A percentile compares a stretch with the other conserved stretches of the same genome.
phyloP scores from a whole-genome alignment of 2,329 filamentous ascomycete species.

The Pestalotiopsis sp. region DNA sequence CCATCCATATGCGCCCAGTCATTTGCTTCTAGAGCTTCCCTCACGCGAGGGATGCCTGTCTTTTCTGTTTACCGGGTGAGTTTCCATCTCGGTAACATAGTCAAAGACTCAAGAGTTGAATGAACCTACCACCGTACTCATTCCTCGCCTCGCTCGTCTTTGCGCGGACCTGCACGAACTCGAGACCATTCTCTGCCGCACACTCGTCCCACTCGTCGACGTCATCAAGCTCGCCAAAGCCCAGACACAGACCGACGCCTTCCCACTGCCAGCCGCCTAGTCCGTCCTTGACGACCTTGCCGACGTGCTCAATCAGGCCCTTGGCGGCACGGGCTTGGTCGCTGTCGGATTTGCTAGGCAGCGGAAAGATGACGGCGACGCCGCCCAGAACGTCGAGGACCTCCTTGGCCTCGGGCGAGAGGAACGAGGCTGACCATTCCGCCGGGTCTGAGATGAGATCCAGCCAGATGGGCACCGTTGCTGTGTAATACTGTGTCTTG shows the following conservation, averaged over 20 bases:
- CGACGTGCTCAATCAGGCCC: conserved; percentile 54
- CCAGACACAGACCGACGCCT: conserved; percentile 63
- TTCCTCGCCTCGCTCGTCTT: conserved; percentile 47
- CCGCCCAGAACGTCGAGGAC: conserved; percentile 65
- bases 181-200: conserved; percentile 59
- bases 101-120: background rate
- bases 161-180: conserved; percentile 61
- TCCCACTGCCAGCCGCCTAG: conserved; percentile 67
- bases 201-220: conserved; percentile 65
- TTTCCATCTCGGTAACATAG: background rate
- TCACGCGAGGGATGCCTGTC: conserved; percentile 59
- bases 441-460: conserved; percentile 56
- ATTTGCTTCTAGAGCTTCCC: conserved; percentile 66
- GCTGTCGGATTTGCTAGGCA: conserved; percentile 33
- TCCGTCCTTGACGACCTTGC: conserved; percentile 57
- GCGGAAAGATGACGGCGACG: conserved; percentile 56
- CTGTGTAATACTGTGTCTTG: conserved; percentile 63
- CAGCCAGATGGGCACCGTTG: conserved; percentile 67
- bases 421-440: conserved; percentile 62
- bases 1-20: conserved; percentile 56
- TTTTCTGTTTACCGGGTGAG: conserved; percentile 46
- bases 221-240: conserved; percentile 48
- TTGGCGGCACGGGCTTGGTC: conserved; percentile 31
- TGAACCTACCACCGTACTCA: conserved; percentile 60
- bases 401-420: conserved; percentile 62